Evolutionary conservation across 2,329 filamentous ascomycete species (phyloP).

Genomic region (Colletotrichum sidae): DNA sequence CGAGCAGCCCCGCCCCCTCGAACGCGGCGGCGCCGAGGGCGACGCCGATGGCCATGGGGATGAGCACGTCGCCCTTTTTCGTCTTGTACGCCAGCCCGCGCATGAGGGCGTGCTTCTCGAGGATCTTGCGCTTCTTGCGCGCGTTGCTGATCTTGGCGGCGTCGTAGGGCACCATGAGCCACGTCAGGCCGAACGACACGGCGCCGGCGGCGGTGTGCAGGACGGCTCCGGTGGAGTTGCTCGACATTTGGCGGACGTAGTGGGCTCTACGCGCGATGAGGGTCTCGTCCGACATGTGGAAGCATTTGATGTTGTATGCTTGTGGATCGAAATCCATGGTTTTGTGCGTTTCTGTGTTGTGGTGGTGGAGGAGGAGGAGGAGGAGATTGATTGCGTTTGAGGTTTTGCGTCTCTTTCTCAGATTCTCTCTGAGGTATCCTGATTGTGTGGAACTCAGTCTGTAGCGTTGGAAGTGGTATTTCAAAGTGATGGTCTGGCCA

Average conservation of each 20-base stretch:
- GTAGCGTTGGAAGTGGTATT: too few species aligned
- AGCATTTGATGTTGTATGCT: constrained; percentile 53
- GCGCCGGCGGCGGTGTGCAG: constrained; percentile 53
- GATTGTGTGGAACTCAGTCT: too few species aligned
- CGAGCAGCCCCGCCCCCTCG: constrained; percentile 3
- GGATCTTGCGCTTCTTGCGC: constrained; percentile 54
- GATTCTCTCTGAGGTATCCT: too few species aligned
- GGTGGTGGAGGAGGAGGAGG: neutral
- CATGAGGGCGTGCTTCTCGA: constrained; percentile 46
- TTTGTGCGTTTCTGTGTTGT: neutral
- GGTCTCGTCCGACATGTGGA: constrained; percentile 48
- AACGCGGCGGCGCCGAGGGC: constrained; percentile 17
- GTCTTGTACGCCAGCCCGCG: constrained; percentile 4
- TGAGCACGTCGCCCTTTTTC: constrained; percentile 10
- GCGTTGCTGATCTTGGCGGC: constrained; percentile 55
- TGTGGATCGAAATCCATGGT: constrained; percentile 55
- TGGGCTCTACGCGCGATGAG: constrained; percentile 51
- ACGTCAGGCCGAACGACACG: constrained; percentile 43
- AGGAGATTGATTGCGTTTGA: neutral
- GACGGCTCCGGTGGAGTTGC: constrained; percentile 47
- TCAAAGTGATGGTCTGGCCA: too few species aligned
- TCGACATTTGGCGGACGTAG: constrained; percentile 54
- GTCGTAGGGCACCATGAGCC: constrained; percentile 12
- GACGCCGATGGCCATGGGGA: constrained; percentile 9
- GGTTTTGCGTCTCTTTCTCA: too few species aligned